These are phyloP conservation scores for Lasiodiplodia sp. DNA, from an alignment of 2,329 filamentous ascomycete genomes.

Conservation along the genomic window DNA sequence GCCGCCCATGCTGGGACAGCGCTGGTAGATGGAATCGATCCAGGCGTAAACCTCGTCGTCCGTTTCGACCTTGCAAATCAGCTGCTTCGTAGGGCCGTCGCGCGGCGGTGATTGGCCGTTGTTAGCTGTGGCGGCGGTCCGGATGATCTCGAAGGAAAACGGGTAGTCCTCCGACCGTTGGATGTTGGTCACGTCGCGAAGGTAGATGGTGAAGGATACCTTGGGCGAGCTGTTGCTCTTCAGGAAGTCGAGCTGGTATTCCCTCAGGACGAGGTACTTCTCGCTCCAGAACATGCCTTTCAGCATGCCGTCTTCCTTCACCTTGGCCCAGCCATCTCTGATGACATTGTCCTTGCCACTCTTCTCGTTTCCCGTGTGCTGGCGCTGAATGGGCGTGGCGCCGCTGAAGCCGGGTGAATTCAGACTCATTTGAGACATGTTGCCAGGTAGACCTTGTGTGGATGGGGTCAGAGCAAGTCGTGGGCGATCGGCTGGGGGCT, in stretches of 20 bases:
- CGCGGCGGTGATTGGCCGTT: conserved; percentile 72
- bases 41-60: conserved; percentile 98
- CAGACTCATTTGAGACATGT: conserved; percentile 80
- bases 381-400: conserved; percentile 45
- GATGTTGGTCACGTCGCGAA: conserved; percentile 89
- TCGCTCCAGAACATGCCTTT: conserved; percentile 85
- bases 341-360: conserved; percentile 48
- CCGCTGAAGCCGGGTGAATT: conserved; percentile 61
- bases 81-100: conserved; percentile 80
- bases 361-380: conserved; percentile 51
- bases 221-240: conserved; percentile 86
- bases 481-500: conserved; percentile 83
- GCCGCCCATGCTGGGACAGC: conserved; percentile 95
- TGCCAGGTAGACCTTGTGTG: conserved; percentile 73
- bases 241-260: conserved; percentile 92
- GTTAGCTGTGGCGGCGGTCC: conserved; percentile 67
- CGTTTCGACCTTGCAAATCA: conserved; percentile 91
- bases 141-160: conserved; percentile 92
- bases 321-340: conserved; percentile 76
- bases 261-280: conserved; percentile 88
- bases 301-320: conserved; percentile 92
- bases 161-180: conserved; percentile 89
- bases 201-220: conserved; percentile 80
- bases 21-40: conserved; percentile 97
- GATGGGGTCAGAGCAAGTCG: conserved; percentile 81